Conservation (phyloP, 179 eudicot genomes). For the Beta corolliflora region DNA sequence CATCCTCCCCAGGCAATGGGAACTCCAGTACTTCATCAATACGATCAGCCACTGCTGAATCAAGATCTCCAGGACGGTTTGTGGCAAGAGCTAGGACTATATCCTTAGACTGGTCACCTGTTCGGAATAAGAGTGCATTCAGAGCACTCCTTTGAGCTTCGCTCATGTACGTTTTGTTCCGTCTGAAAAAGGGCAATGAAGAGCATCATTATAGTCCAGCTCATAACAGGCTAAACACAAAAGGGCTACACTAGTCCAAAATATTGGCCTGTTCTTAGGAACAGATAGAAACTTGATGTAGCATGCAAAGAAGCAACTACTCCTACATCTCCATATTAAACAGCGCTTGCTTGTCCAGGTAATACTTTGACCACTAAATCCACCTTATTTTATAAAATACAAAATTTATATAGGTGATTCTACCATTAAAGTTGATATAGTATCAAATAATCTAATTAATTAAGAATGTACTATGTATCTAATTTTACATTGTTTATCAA, state of each 20-base stretch:
- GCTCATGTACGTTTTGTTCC: constrained; percentile 96
- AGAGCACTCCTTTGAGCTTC: constrained; percentile 98
- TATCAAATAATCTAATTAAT: no score
- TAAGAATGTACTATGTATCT: no score
- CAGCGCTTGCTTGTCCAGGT: no score
- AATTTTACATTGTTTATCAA: no score
- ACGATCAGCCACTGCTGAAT: constrained; percentile 91
- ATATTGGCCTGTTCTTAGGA: no score
- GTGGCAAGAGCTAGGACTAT: constrained; percentile 93
- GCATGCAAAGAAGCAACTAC: no score
- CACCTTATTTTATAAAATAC: no score
- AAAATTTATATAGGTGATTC: no score
- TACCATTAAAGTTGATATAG: no score
- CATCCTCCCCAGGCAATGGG: constrained; percentile 84
- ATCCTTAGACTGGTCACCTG: constrained; percentile 96
- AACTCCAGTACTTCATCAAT: constrained; percentile 91
- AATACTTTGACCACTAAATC: no score
- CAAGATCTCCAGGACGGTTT: constrained; percentile 95
- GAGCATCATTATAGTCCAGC: constrained; percentile 1
- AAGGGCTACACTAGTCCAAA: neutral
- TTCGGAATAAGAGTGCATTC: constrained; percentile 87
- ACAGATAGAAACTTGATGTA: no score
- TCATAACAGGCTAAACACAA: neutral
- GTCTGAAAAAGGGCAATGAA: constrained; percentile 44
- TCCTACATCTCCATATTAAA: no score